Conservation (phyloP, 2,329 filamentous ascomycete genomes). For the Xylaria sp. region DNA sequence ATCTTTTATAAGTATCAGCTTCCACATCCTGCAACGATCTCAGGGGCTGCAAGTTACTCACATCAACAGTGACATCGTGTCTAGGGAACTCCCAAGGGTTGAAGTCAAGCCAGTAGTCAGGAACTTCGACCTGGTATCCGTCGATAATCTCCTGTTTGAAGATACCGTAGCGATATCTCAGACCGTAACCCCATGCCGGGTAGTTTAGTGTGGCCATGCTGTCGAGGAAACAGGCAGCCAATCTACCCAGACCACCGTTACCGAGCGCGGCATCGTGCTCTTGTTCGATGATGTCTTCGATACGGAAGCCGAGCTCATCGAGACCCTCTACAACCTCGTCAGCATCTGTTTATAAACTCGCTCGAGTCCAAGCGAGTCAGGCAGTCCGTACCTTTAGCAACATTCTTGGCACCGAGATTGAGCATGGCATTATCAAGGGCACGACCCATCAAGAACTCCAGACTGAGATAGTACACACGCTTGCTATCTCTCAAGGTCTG, state of each 20-base stretch:
- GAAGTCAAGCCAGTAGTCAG: slow-evolving; percentile 98
- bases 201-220: slow-evolving; percentile 92
- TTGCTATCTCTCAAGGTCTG: slow-evolving; percentile 90
- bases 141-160: slow-evolving; percentile 99
- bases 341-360: background rate
- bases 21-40: background rate
- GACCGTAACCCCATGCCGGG: slow-evolving; percentile 93
- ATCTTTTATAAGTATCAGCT: slow-evolving; percentile 45
- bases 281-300: slow-evolving; percentile 91
- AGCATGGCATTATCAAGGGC: slow-evolving; percentile 98
- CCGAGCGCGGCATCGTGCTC: slow-evolving; percentile 95
- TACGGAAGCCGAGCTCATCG: slow-evolving; percentile 84
- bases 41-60: slow-evolving; percentile 35
- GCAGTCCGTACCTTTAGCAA: slow-evolving; percentile 66
- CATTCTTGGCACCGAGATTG: slow-evolving; percentile 82
- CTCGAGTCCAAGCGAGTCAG: background rate
- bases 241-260: slow-evolving; percentile 88
- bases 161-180: slow-evolving; percentile 94
- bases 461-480: slow-evolving; percentile 92
- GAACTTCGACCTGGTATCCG: slow-evolving; percentile 95
- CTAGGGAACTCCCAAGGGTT: slow-evolving; percentile 98
- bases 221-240: slow-evolving; percentile 95
- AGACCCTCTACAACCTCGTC: slow-evolving; percentile 61
- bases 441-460: slow-evolving; percentile 97
- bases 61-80: slow-evolving; percentile 89